Base-by-base conservation (phyloP, 108 stramenopile species). In the Licmophora abbreviata region DNA sequence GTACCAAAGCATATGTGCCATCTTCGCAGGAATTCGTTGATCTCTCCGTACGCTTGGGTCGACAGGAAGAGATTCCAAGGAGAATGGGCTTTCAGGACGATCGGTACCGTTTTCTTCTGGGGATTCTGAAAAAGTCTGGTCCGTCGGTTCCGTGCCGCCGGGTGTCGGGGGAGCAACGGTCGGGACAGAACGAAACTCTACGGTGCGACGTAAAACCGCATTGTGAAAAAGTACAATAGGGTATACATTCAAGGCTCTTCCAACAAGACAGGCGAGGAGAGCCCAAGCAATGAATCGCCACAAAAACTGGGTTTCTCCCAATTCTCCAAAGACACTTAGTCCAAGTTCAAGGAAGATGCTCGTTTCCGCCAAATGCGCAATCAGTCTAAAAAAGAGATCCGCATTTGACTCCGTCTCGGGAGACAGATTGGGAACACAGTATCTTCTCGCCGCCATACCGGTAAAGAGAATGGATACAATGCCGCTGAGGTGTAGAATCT, bases 401-500 rank as follows among this genome's bases (percentile, higher is more conserved):
- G 79, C 68, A 35, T 66, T 68, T 3, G 38, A 29, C 18, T 59
- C 44, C 17, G 82, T 77, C 14, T 58, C 47, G 8, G 40, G 31
- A 1, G 74, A 71, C 25, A 93, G 46, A 62, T 88, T 88, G 35
- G 71, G 84, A 9, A 54, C 59, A 8, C 64, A 69, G 60, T 86
- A 91, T 4, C 66, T 58, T 40, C 78, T 60, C 18, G 66, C 74
- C 3, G 72, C 48, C 7, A 94, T 72, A 17, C 82, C 93, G 3
- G 84, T 84, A 58, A 94, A 84, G 12, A 94, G 69, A 37, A 91
- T 89, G 14, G 84, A 73, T 20, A 94, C 93, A 51, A 94, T 91
- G 10, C 93, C 93, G 18, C 64, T 68, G 17, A 94, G 29, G 31
- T 76, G 59, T 8, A 88, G 28, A 22, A 81, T 54, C 60, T 89